Evolutionary conservation across 78 protist species (phyloP).

Genomic region (Dictyostelium firmibasis): DNA sequence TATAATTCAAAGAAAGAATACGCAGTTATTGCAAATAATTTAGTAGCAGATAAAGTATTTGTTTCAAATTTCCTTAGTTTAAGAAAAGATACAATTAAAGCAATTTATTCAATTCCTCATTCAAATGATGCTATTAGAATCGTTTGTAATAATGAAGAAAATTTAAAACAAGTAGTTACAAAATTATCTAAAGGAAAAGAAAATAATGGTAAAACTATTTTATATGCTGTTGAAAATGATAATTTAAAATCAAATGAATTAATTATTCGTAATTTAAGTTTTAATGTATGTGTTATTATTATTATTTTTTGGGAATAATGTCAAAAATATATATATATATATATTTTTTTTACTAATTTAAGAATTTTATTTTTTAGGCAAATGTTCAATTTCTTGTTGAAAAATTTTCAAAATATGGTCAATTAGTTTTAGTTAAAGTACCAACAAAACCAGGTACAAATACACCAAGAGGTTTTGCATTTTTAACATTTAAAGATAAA

Average conservation of each 20-base stretch:
- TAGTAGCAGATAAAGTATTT: background rate
- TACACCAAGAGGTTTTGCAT: constrained; percentile 55
- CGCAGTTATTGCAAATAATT: constrained; percentile 11
- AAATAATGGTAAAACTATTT: constrained; percentile 3
- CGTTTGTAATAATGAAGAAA: background rate
- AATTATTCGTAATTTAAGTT: constrained; percentile 44
- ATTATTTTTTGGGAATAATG: background rate
- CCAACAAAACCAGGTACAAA: constrained; percentile 37
- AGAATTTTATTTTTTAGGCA: background rate
- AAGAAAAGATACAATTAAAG: background rate
- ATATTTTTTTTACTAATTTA: too few species aligned
- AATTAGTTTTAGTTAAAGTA: constrained; percentile 29
- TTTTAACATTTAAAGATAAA: constrained; percentile 15
- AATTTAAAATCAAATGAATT: constrained; percentile 7
- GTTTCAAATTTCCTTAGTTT: background rate
- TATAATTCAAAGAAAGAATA: background rate
- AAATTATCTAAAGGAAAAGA: constrained; percentile 4
- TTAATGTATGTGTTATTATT: constrained; percentile 18
- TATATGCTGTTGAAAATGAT: constrained; percentile 22
- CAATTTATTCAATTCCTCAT: constrained; percentile 19
- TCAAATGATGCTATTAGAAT: constrained; percentile 46
- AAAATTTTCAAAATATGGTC: constrained; percentile 3
- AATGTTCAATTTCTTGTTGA: background rate
- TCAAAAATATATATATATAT: too few species aligned
- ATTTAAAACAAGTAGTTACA: background rate